These are phyloP conservation scores for Metschnikowia matae DNA, from an alignment of 805 yeast genomes.

Conservation along the genomic window DNA sequence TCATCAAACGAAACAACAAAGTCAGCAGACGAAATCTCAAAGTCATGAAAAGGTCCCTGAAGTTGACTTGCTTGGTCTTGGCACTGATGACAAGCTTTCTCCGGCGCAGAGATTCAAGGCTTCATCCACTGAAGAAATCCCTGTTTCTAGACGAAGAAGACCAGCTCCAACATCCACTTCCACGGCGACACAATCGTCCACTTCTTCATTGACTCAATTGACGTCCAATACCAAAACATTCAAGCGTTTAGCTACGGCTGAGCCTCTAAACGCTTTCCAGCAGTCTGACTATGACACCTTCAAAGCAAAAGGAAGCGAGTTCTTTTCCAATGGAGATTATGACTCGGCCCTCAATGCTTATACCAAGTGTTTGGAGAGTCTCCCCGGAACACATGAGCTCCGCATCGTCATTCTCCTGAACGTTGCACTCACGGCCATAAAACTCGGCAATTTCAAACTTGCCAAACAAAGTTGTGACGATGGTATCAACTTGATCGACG, in stretches of 20 bases:
- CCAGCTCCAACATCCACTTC: neutral
- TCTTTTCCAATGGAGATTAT: slow-evolving; percentile 82
- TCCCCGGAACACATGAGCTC: slow-evolving; percentile 63
- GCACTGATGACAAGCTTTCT: slow-evolving; percentile 6
- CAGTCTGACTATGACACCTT: slow-evolving; percentile 44
- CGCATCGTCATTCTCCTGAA: slow-evolving; percentile 72
- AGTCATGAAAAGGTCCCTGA: neutral
- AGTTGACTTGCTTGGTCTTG: slow-evolving; percentile 30
- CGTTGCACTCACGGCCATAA: slow-evolving; percentile 58
- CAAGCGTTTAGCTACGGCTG: slow-evolving; percentile 11
- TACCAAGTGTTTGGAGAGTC: slow-evolving; percentile 41
- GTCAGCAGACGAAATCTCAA: neutral
- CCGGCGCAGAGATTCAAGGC: slow-evolving; percentile 28
- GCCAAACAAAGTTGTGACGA: slow-evolving; percentile 45
- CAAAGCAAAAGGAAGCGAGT: slow-evolving; percentile 54
- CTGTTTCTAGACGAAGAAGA: slow-evolving; percentile 23
- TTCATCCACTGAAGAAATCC: slow-evolving; percentile 17
- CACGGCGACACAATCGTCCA: no score
- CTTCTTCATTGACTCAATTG: neutral
- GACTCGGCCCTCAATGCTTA: slow-evolving; percentile 59
- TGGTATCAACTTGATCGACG: slow-evolving; percentile 40
- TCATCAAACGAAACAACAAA: neutral
- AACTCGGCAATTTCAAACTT: slow-evolving; percentile 63
- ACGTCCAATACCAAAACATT: neutral
- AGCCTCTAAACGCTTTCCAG: slow-evolving; percentile 35